Conservation (phyloP, 2,329 filamentous ascomycete species). For the Ophiostoma quercus region DNA sequence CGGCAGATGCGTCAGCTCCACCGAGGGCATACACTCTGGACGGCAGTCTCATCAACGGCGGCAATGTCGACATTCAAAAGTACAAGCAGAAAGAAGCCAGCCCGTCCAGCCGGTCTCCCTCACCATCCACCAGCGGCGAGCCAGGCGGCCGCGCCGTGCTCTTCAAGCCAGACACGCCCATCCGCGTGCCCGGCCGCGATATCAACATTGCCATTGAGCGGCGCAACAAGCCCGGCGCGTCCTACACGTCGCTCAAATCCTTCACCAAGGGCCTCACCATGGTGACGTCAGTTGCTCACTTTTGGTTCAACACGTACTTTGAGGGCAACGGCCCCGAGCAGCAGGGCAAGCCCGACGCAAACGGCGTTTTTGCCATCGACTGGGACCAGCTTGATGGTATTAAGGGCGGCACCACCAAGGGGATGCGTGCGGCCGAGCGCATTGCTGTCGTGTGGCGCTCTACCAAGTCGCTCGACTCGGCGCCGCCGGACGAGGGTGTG, state of each 20-base stretch:
- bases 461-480: conserved; percentile 30
- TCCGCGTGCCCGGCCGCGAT: conserved; percentile 74
- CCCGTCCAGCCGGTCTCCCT: background rate
- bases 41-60: conserved; percentile 9
- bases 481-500: conserved; percentile 11
- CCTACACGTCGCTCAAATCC: conserved; percentile 1
- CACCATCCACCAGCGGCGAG: background rate
- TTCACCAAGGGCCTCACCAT: conserved; percentile 66
- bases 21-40: background rate
- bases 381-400: conserved; percentile 82
- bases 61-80: background rate
- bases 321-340: conserved; percentile 73
- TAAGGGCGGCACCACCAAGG: conserved; percentile 80
- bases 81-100: background rate
- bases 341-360: conserved; percentile 56
- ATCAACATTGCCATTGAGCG: conserved; percentile 87
- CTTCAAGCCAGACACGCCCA: conserved; percentile 62
- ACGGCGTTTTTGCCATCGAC: conserved; percentile 55
- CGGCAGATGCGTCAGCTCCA: background rate
- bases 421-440: conserved; percentile 72
- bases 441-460: conserved; percentile 79
- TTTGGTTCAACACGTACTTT: conserved; percentile 96
- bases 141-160: conserved; percentile 53
- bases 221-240: conserved; percentile 61
- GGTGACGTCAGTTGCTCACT: conserved; percentile 87